Conservation (phyloP, 192 early-diverging fungal genomes). For the Coemansia sp. region DNA sequence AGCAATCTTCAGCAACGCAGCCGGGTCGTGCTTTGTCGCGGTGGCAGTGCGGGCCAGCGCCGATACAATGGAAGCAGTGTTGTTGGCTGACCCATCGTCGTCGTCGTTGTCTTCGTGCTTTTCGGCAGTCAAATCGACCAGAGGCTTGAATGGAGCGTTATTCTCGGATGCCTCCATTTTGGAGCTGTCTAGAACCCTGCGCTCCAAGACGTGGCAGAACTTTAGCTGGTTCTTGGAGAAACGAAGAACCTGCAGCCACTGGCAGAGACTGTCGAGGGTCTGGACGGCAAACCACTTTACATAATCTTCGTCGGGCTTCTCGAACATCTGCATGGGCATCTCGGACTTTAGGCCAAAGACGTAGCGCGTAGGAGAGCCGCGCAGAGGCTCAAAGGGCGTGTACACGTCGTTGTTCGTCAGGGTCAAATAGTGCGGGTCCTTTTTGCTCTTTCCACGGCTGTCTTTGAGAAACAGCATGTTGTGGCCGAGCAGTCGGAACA, state of each 20-base stretch:
- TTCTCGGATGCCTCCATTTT: slow-evolving; percentile 14
- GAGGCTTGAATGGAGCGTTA: slow-evolving; percentile 24
- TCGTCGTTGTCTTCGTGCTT: slow-evolving; percentile 13
- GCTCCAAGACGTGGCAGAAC: slow-evolving; percentile 43
- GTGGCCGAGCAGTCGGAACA: slow-evolving; percentile 57
- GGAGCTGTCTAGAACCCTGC: slow-evolving; percentile 27
- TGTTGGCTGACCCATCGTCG: slow-evolving; percentile 5
- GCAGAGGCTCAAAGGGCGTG: slow-evolving; percentile 64
- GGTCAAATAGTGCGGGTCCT: slow-evolving; percentile 41
- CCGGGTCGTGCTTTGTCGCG: slow-evolving; percentile 33
- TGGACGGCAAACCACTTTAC: slow-evolving; percentile 54
- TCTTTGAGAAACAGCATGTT: slow-evolving; percentile 40
- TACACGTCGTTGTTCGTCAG: slow-evolving; percentile 83
- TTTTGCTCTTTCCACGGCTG: slow-evolving; percentile 29
- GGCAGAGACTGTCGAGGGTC: slow-evolving; percentile 38
- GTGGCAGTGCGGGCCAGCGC: slow-evolving; percentile 29
- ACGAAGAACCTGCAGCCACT: slow-evolving; percentile 42
- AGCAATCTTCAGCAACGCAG: slow-evolving; percentile 26
- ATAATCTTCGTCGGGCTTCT: slow-evolving; percentile 81
- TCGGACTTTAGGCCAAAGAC: slow-evolving; percentile 84
- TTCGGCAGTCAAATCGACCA: slow-evolving; percentile 34
- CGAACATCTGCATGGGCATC: slow-evolving; percentile 72
- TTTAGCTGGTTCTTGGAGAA: slow-evolving; percentile 51
- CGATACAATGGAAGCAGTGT: slow-evolving; percentile 23
- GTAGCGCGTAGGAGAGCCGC: slow-evolving; percentile 72